Base-by-base conservation (phyloP, 768 basidiomycete genomes). In the Calocybe gangraenosa region DNA sequence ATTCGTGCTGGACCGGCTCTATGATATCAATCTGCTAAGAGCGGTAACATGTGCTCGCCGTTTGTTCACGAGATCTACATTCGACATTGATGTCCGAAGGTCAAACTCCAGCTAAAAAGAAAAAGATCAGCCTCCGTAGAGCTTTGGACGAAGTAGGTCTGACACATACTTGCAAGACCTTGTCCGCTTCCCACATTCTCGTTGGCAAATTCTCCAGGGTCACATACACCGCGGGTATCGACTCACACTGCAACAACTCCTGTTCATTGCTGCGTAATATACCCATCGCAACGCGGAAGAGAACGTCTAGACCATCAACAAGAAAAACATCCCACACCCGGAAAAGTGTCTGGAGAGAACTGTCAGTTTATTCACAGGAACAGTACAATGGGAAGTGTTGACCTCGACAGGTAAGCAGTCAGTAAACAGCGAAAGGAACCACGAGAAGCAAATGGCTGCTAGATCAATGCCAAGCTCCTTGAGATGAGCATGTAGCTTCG, bases 391-490 rank as follows among this genome's bases (percentile, higher is more conserved):
- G 14, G 45, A 14, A 18, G 37, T 15, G 8, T 3, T 23, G 46
- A 92, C 92, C 79, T 95, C 93, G 20, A 97, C 89, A 9, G 95
- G 95, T 7, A 97, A 68, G 59, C 94, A 95, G 54, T 96, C 93
- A 0, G 94, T 96, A 58, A 98, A 98, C 17, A 99, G 71, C 2
- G 92, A 93, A 19, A 99, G 69, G 66, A 97, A 96, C 96, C 96
- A 99, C 10, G 93, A 95, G 70, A 99, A 99, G 49, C 92, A 96
- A 49, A 97, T 92, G 0, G 94, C 93, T 2, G 84, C 83, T 2
- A 99, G 75, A 59, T 99, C 94, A 10, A 97, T 83, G 3, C 87
- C 91, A 1, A 95, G 78, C 10, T 84, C 76, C 1, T 73, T 75
- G 30, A 98, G 71, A 55, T 97, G 92, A 0, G 69, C 60, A 43